Percentiles rank a stretch among this genome's conserved stretches.
These are phyloP conservation scores for Aegilops longissima DNA, from an alignment of 176 grass and related monocot species.

Conservation along the genomic window DNA sequence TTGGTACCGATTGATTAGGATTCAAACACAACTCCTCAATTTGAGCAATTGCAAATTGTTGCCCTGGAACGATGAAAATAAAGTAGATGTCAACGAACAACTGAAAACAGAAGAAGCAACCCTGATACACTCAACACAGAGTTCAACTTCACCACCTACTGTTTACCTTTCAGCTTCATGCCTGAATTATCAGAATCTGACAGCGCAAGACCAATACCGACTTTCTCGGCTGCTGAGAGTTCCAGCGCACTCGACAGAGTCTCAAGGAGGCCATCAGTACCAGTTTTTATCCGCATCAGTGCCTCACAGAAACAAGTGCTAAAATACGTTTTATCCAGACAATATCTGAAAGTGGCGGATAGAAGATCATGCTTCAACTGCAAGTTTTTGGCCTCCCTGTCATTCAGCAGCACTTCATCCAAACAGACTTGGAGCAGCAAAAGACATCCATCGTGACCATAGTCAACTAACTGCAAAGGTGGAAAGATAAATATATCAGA, in stretches of 20 bases:
- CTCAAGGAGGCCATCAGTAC: conserved; percentile 52
- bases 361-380: conserved; percentile 44
- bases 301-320: conserved; percentile 55
- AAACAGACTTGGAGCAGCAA: conserved; percentile 64
- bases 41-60: conserved; percentile 70
- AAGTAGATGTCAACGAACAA: conserved; percentile 10
- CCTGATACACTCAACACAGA: background rate
- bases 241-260: conserved; percentile 57
- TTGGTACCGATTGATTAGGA: conserved; percentile 42
- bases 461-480: conserved; percentile 58
- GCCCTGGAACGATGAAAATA: conserved; percentile 45
- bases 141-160: background rate
- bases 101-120: conserved; percentile 12
- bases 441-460: conserved; percentile 52
- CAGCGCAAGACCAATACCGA: conserved; percentile 62
- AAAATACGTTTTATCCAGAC: conserved; percentile 66
- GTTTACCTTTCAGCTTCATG: conserved; percentile 63
- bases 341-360: conserved; percentile 61
- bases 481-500: conserved; percentile 14
- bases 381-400: conserved; percentile 34
- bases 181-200: conserved; percentile 65
- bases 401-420: conserved; percentile 48
- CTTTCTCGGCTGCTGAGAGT: conserved; percentile 59
- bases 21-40: conserved; percentile 67
- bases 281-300: conserved; percentile 24